Evolutionary conservation across 2,329 filamentous ascomycete genomes (phyloP).

Genomic region (Claviceps sp.): DNA sequence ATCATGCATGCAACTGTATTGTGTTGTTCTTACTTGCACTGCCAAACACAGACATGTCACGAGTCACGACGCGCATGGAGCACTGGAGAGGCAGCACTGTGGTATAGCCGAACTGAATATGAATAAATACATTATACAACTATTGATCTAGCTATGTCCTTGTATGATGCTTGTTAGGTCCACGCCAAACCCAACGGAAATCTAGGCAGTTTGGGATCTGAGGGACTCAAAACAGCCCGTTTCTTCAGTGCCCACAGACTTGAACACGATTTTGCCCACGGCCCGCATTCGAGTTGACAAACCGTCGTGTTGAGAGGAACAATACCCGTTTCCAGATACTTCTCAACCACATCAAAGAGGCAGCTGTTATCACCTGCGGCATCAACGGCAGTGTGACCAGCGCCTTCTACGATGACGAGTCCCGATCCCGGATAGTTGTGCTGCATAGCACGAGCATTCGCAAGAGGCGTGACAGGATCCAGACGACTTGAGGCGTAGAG

Average conservation of each 20-base stretch:
- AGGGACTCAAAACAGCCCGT: background rate
- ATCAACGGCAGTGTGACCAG: constrained; percentile 16
- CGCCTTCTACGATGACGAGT: constrained; percentile 17
- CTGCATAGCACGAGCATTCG: constrained; percentile 19
- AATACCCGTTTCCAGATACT: constrained; percentile 17
- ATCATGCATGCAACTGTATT: background rate
- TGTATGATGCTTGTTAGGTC: background rate
- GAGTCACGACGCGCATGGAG: no score
- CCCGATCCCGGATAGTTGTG: constrained; percentile 14
- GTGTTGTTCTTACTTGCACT: no score
- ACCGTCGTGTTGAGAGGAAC: constrained; percentile 12
- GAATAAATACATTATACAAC: background rate
- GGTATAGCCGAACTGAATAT: background rate
- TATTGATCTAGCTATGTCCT: background rate
- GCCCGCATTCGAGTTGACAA: constrained; percentile 8
- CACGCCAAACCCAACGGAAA: background rate
- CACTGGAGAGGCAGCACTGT: no score
- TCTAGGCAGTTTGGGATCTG: background rate
- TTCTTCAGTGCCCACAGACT: background rate
- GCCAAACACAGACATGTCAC: no score
- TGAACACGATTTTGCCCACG: constrained; percentile 8
- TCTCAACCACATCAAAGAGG: constrained; percentile 9
- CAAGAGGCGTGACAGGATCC: constrained; percentile 29
- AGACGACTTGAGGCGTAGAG: constrained; percentile 24
- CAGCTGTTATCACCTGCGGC: constrained; percentile 9